Base-by-base conservation (phyloP, 768 basidiomycete genomes). In the Leccinum obscurum region DNA sequence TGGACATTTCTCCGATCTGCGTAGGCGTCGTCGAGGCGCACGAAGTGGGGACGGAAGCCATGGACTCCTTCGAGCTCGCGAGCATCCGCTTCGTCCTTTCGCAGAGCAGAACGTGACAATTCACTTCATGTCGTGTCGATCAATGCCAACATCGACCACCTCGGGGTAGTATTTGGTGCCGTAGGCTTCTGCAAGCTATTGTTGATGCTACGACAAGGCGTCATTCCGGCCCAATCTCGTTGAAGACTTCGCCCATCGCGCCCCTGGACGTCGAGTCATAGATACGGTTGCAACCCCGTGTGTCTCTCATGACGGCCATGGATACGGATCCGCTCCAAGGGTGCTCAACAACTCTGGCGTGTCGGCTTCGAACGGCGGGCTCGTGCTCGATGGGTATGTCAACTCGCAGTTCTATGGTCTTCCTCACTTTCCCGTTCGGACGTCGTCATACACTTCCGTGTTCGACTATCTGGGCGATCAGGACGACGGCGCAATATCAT, bases 261-360 rank as follows among this genome's bases (percentile, higher is more conserved):
- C 77, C 79, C 8, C 68, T 85, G 37, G 76, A 77, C 4, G 60
- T 60, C 1, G 85, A 87, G 50, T 80, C 28, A 87, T 90, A 49
- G 72, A 81, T 61, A 79, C 73, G 0, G 55, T 60, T 15, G 63
- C 76, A 1, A 59, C 66, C 1, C 64, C 74, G 3, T 90, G 88
- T 14, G 34, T 35, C 11, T 35, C 34, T 35, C 34, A 35, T 14
- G 34, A 35, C 5, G 34, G 34, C 34, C 13, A 88, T 26, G 54
- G 8, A 65, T 73, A 17, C 64, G 61, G 9, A 35, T 74, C 77
- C 7, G 59, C 63, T 30, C 73, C 78, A 10, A 78, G 87, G 7
- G 63, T 90, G 24, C 75, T 92, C 57, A 90, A 89, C 65, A 90
- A 89, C 63, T 92, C 88, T 64, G 90, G 90, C n/a, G 89, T 88